A percentile compares a stretch with the other conserved stretches of the same genome.
phyloP scores from a whole-genome alignment of 306 rosid species.

The Prunus mongolica region DNA sequence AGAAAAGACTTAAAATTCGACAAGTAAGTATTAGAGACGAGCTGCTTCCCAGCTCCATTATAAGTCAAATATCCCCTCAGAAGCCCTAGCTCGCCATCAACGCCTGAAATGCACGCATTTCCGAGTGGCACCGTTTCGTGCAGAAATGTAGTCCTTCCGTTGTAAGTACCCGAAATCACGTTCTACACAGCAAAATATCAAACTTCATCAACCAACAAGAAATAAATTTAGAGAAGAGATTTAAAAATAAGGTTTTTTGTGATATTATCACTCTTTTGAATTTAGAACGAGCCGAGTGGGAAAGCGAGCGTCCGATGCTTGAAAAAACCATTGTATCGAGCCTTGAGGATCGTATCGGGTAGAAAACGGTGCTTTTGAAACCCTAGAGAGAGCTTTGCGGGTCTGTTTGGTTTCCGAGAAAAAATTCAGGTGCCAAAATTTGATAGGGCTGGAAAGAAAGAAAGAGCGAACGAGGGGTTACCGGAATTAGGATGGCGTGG shows the following conservation, averaged over 20 bases:
- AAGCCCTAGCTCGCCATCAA: slow-evolving; percentile 21
- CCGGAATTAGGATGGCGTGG: background rate
- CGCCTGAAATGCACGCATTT: slow-evolving; percentile 6
- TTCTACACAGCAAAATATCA: slow-evolving; percentile 13
- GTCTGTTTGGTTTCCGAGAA: background rate
- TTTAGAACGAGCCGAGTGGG: slow-evolving; percentile 23
- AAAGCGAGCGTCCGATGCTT: slow-evolving; percentile 26
- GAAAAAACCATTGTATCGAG: slow-evolving; percentile 24
- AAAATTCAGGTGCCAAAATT: background rate
- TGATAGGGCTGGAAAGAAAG: background rate
- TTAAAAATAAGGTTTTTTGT: background rate
- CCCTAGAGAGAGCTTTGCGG: background rate
- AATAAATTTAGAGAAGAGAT: background rate
- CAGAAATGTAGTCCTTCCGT: slow-evolving; percentile 12
- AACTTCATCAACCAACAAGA: background rate
- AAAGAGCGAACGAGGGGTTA: background rate
- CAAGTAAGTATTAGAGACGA: slow-evolving; percentile 11
- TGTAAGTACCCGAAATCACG: slow-evolving; percentile 4
- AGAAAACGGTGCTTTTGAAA: background rate
- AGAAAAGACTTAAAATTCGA: slow-evolving; percentile 20
- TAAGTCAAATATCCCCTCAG: slow-evolving; percentile 12
- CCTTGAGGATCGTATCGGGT: background rate
- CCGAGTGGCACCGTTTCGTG: slow-evolving; percentile 8
- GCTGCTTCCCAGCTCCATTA: slow-evolving; percentile 26
- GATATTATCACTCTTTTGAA: slow-evolving; percentile 9